Evolutionary conservation across 2,329 filamentous ascomycete genomes (phyloP).

Genomic region (Colletotrichum sp.): DNA sequence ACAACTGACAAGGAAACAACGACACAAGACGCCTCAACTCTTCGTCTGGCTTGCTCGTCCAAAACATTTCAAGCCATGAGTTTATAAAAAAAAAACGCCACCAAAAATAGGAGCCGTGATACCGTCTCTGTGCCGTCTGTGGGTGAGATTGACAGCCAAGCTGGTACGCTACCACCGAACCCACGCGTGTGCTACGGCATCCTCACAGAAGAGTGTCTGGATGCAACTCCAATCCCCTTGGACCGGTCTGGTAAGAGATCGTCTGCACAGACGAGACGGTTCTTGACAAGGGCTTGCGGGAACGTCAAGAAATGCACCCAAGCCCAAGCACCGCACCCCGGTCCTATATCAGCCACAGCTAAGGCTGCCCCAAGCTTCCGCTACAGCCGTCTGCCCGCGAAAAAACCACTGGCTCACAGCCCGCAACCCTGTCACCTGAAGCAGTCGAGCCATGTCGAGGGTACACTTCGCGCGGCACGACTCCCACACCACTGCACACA

Average conservation of each 20-base stretch:
- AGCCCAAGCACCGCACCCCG: background rate
- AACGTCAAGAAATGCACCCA: slow-evolving; percentile 10
- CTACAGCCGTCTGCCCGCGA: slow-evolving; percentile 11
- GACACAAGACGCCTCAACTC: background rate
- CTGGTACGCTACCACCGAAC: background rate
- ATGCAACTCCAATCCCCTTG: background rate
- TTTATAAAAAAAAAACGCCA: background rate
- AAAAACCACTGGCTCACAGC: background rate
- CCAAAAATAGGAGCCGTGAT: slow-evolving; percentile 5
- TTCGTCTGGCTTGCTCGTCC: background rate
- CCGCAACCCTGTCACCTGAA: slow-evolving; percentile 6
- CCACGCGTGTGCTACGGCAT: background rate
- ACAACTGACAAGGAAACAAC: background rate
- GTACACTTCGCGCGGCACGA: slow-evolving; percentile 16
- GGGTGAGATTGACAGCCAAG: background rate
- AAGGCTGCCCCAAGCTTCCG: slow-evolving; percentile 17
- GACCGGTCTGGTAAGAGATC: background rate
- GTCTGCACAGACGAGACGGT: slow-evolving; percentile 15
- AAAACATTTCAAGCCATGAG: background rate
- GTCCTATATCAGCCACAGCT: slow-evolving; percentile 15
- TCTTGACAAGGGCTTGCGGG: slow-evolving; percentile 8
- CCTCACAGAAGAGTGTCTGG: background rate
- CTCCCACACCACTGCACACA: slow-evolving; percentile 20
- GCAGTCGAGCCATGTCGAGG: background rate
- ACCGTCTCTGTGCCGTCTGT: background rate